Conservation (phyloP, 2,329 filamentous ascomycete species). For the Epichloe baconii region DNA sequence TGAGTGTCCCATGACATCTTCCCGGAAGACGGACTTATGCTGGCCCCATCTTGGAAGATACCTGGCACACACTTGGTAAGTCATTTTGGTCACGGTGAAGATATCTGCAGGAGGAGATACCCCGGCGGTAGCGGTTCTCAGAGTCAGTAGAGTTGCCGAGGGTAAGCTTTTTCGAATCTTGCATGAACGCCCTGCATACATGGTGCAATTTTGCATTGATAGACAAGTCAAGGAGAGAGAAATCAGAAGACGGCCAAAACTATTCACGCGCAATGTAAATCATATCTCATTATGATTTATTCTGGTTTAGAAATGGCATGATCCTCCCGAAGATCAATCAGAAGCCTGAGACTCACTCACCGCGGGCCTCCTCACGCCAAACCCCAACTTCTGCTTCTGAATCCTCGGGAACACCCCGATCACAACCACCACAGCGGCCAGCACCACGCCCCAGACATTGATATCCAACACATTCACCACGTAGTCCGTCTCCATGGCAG, state of each 20-base stretch:
- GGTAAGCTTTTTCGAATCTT: too few relatives aligned
- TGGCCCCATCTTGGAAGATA: background rate
- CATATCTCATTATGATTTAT: background rate
- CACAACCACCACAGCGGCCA: conserved; percentile 53
- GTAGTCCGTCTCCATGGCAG: conserved; percentile 66
- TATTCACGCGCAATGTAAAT: background rate
- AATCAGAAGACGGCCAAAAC: too few relatives aligned
- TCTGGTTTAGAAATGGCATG: background rate
- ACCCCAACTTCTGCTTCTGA: conserved; percentile 54
- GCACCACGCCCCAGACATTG: conserved; percentile 60
- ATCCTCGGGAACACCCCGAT: conserved; percentile 65
- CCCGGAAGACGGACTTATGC: background rate
- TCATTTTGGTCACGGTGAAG: too few relatives aligned
- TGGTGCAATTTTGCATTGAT: too few relatives aligned
- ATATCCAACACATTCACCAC: conserved; percentile 56
- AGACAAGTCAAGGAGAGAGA: too few relatives aligned
- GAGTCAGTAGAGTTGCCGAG: too few relatives aligned
- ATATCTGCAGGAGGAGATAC: too few relatives aligned
- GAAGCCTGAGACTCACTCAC: background rate
- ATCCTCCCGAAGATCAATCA: background rate
- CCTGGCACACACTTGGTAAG: too few relatives aligned
- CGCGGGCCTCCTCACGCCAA: background rate
- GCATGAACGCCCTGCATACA: too few relatives aligned
- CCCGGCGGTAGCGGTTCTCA: too few relatives aligned
- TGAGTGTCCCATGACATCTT: background rate